phyloP scores from a whole-genome alignment of 139 green algal species.

The Chlorella sorokiniana region DNA sequence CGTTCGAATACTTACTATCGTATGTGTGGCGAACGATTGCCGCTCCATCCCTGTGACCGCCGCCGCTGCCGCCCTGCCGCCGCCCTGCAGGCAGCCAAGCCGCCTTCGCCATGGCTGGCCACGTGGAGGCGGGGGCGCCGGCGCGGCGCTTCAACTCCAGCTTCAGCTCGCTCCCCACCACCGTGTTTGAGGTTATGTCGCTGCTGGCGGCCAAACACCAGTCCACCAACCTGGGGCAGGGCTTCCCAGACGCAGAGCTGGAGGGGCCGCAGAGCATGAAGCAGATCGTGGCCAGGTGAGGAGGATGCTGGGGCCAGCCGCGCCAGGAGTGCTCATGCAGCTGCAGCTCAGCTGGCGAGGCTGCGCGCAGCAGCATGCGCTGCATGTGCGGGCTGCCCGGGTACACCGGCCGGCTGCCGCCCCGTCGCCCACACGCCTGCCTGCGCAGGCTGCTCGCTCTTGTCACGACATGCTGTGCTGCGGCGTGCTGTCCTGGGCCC shows the following conservation, averaged over 20 bases:
- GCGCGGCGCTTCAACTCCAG: slow-evolving; percentile 29
- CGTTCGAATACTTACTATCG: no score
- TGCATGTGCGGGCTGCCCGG: background rate
- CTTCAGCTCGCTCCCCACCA: slow-evolving; percentile 48
- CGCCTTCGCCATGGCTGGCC: background rate
- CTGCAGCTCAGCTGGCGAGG: no score
- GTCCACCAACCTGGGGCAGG: slow-evolving; percentile 72
- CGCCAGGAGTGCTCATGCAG: no score
- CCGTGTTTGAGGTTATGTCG: slow-evolving; percentile 67
- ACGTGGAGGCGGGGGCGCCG: background rate
- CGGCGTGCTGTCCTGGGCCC: background rate
- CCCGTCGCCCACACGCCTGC: background rate
- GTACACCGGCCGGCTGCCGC: background rate
- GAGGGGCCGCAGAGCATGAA: slow-evolving; percentile 82
- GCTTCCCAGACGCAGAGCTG: slow-evolving; percentile 32
- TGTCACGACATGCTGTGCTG: background rate
- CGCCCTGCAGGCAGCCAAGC: background rate
- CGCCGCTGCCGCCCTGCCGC: background rate
- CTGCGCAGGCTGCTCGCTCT: background rate
- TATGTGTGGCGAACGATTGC: no score
- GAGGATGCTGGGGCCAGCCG: background rate
- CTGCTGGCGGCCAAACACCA: slow-evolving; percentile 58
- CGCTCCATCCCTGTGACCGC: no score
- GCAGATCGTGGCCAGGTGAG: slow-evolving; percentile 29
- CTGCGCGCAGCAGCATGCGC: no score